phyloP scores from a whole-genome alignment of 2,329 filamentous ascomycete species.

The Zymoseptoria passerinii region DNA sequence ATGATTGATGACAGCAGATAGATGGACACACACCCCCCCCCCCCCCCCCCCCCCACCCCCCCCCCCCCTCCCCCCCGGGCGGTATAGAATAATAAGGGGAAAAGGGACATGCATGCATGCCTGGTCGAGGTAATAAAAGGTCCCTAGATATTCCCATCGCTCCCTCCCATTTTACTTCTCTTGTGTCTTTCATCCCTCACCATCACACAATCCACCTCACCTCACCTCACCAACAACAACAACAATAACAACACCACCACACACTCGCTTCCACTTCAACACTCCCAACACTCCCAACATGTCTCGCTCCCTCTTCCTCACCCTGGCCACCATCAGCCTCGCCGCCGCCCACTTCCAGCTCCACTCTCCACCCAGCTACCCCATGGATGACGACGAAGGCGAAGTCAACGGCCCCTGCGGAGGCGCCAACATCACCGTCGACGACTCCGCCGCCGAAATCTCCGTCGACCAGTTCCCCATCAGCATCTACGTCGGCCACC shows the following conservation, averaged over 20 bases:
- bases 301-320: conserved; percentile 19
- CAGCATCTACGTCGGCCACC: conserved; percentile 23
- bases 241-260: too few species aligned
- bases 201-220: background rate
- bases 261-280: background rate
- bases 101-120: too few species aligned
- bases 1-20: too few species aligned
- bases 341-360: conserved; percentile 38
- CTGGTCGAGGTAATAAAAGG: too few species aligned
- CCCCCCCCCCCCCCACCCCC: too few species aligned
- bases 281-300: conserved; percentile 11
- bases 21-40: too few species aligned
- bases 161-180: background rate
- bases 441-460: conserved; percentile 18
- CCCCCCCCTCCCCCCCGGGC: too few species aligned
- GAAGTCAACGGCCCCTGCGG: conserved; percentile 24
- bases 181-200: background rate
- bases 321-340: conserved; percentile 21
- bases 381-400: conserved; percentile 22
- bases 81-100: too few species aligned
- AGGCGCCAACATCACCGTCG: conserved; percentile 18
- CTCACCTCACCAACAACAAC: conserved; percentile 1
- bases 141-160: too few species aligned
- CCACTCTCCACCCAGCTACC: conserved; percentile 30
- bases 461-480: conserved; percentile 25